phyloP scores from a whole-genome alignment of 176 grass and related monocot genomes.

The Dendrocalamus sinicus region DNA sequence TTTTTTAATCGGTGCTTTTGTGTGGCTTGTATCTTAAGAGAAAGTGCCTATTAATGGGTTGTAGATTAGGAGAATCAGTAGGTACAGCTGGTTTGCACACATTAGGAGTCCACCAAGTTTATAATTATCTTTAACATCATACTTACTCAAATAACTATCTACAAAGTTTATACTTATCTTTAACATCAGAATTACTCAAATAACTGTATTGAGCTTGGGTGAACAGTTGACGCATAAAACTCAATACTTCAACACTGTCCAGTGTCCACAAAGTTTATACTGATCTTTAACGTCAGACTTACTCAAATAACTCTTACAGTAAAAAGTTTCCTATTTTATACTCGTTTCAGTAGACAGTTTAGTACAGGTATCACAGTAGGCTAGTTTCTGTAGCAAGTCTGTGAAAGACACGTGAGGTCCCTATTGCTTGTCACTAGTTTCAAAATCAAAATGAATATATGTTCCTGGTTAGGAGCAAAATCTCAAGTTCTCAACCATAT shows the following conservation, averaged over 20 bases:
- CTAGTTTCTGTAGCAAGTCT: neutral
- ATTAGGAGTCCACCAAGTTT: constrained; percentile 4
- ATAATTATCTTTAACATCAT: neutral
- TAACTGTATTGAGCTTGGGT: too few species aligned
- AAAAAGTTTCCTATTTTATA: neutral
- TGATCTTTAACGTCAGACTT: neutral
- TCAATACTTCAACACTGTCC: too few species aligned
- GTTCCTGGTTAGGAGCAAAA: neutral
- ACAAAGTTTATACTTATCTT: constrained; percentile 5
- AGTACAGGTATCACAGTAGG: neutral
- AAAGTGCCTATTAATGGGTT: constrained; percentile 11
- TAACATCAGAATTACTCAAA: neutral
- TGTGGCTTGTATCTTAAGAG: constrained; percentile 7
- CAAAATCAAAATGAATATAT: neutral
- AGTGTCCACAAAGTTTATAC: neutral
- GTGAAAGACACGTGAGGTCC: neutral
- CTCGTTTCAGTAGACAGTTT: neutral
- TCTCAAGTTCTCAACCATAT: neutral
- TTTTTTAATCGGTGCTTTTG: constrained; percentile 1
- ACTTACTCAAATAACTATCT: neutral
- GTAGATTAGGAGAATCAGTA: constrained; percentile 4
- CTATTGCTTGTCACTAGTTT: neutral
- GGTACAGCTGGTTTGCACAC: neutral
- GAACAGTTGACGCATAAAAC: too few species aligned
- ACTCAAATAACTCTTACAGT: constrained; percentile 13